phyloP scores from a whole-genome alignment of 768 basidiomycete species.

The Mycena polygramma region DNA sequence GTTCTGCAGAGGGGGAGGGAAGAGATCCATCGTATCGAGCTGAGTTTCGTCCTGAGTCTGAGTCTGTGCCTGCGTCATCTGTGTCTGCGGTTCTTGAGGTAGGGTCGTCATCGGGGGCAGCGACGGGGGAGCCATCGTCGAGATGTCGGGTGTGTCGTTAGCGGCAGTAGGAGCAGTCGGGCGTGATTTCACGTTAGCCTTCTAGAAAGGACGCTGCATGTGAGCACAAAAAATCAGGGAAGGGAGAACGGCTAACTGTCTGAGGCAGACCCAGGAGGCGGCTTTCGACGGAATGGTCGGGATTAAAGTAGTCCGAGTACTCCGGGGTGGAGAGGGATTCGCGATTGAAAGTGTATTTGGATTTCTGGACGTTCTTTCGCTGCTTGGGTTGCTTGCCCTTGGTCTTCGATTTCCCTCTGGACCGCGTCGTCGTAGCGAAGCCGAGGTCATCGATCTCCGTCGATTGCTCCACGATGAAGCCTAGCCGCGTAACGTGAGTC shows the following conservation, averaged over 20 bases:
- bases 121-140: slow-evolving; percentile 11
- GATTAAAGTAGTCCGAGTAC: slow-evolving; percentile 80
- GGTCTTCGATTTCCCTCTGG: slow-evolving; percentile 54
- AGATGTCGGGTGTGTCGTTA: slow-evolving; percentile 4
- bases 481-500: slow-evolving; percentile 48
- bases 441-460: slow-evolving; percentile 65
- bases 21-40: slow-evolving; percentile 26
- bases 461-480: slow-evolving; percentile 69
- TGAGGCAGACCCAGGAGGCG: slow-evolving; percentile 71
- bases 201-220: slow-evolving; percentile 31
- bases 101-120: slow-evolving; percentile 19
- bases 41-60: slow-evolving; percentile 61
- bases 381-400: slow-evolving; percentile 57
- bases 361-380: slow-evolving; percentile 67
- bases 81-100: slow-evolving; percentile 28
- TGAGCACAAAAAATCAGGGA: slow-evolving; percentile 4
- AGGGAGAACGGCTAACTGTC: slow-evolving; percentile 55
- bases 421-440: slow-evolving; percentile 53
- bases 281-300: slow-evolving; percentile 69
- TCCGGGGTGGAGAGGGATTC: slow-evolving; percentile 56
- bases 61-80: slow-evolving; percentile 53
- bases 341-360: slow-evolving; percentile 70
- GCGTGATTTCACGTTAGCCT: slow-evolving; percentile 36
- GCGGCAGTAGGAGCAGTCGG: slow-evolving; percentile 14
- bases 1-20: slow-evolving; percentile 40